Percentiles rank a stretch among this genome's conserved stretches.
Conservation (phyloP, 371 early-diverging fungal genomes). For the Actinomucor elegans region DNA sequence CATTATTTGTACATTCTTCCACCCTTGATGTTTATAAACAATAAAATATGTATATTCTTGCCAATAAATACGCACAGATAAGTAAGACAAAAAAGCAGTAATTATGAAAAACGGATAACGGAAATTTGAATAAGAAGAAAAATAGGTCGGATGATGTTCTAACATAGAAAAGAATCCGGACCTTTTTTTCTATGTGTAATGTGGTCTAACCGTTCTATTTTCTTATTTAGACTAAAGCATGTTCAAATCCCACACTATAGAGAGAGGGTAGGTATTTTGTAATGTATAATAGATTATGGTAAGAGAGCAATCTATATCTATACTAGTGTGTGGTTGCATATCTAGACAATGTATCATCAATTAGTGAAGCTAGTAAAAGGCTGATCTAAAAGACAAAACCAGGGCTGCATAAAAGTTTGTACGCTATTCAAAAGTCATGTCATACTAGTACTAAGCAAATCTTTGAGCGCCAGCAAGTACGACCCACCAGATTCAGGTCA, state of each 20-base stretch:
- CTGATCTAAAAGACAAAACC: slow-evolving; percentile 1
- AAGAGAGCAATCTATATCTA: too few species aligned
- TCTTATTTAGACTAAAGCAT: neutral
- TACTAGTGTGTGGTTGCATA: neutral
- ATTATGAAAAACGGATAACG: too few species aligned
- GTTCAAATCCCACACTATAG: slow-evolving; percentile 5
- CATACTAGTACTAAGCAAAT: neutral
- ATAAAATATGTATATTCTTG: too few species aligned
- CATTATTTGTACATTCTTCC: too few species aligned
- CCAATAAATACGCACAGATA: too few species aligned
- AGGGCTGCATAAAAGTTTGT: slow-evolving; percentile 15
- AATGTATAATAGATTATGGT: too few species aligned
- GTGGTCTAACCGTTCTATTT: slow-evolving; percentile 16
- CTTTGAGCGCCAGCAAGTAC: neutral
- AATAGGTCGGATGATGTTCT: slow-evolving; percentile 15
- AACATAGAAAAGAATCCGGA: neutral
- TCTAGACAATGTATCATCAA: neutral
- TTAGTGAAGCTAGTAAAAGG: slow-evolving; percentile 15
- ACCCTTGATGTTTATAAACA: too few species aligned
- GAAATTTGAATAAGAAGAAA: too few species aligned
- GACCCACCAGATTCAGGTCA: too few species aligned
- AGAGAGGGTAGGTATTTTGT: too few species aligned
- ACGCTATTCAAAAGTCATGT: slow-evolving; percentile 1
- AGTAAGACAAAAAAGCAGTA: too few species aligned
- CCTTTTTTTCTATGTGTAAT: slow-evolving; percentile 9